Conservation (phyloP, 2,329 filamentous ascomycete species). For the Cladophialophora yegresii region DNA sequence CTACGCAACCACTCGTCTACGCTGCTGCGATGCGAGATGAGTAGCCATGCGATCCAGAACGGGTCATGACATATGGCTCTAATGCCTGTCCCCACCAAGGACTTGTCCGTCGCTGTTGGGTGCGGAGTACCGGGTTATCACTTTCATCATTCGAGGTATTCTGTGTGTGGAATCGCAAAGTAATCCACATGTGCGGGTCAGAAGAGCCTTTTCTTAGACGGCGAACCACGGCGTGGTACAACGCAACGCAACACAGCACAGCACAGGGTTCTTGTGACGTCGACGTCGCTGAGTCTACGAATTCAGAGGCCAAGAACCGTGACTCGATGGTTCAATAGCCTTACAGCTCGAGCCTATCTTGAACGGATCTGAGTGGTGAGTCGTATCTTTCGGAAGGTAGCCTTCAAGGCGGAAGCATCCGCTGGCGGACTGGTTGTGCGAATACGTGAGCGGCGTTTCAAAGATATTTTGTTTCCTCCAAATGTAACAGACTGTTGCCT, state of each 20-base stretch:
- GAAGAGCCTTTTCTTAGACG: conserved; percentile 16
- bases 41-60: background rate
- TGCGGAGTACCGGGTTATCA: background rate
- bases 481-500: conserved; percentile 7
- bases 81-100: background rate
- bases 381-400: background rate
- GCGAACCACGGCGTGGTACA: background rate
- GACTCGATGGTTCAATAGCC: background rate
- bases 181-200: conserved; percentile 9
- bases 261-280: background rate
- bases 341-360: background rate
- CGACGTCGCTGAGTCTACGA: background rate
- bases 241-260: background rate
- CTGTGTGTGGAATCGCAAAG: background rate
- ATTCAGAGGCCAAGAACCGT: background rate
- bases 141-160: conserved; percentile 12
- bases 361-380: background rate
- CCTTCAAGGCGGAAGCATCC: background rate
- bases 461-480: background rate
- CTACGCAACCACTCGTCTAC: background rate
- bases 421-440: background rate
- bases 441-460: background rate
- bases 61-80: background rate
- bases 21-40: background rate
- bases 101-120: background rate